These are phyloP conservation scores for Plenodomus lindquistii DNA, from an alignment of 2,329 filamentous ascomycete species.

Conservation along the genomic window DNA sequence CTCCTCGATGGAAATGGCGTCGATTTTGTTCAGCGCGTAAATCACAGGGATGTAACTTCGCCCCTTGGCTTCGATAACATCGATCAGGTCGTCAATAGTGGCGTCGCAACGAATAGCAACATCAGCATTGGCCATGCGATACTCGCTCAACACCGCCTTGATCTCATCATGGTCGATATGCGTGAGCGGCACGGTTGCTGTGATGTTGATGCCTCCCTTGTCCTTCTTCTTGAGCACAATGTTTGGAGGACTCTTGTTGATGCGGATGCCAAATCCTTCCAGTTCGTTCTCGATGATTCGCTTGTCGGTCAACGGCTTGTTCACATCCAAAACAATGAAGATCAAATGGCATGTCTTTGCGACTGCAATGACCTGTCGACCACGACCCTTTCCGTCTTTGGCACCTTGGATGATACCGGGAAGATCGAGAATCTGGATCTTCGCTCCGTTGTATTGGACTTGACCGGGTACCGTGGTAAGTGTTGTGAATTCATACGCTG, in stretches of 20 bases:
- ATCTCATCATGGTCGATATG: conserved; percentile 97
- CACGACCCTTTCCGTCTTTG: conserved; percentile 96
- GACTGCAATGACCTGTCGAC: conserved; percentile 97
- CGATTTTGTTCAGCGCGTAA: conserved; percentile 99
- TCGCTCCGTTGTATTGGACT: conserved; percentile 93
- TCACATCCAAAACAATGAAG: conserved; percentile 97
- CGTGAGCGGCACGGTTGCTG: conserved; percentile 86
- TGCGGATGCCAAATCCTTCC: conserved; percentile 95
- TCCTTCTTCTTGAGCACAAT: conserved; percentile 99
- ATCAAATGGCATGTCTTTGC: conserved; percentile 99
- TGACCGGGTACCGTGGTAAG: conserved; percentile 96
- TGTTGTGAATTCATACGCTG: conserved; percentile 98
- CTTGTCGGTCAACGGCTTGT: conserved; percentile 97
- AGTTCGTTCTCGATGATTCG: conserved; percentile 91
- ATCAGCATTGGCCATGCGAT: conserved; percentile 94
- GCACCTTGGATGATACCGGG: conserved; percentile 98
- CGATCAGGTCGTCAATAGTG: conserved; percentile 95
- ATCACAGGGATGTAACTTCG: conserved; percentile 98
- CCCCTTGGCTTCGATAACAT: conserved; percentile 90
- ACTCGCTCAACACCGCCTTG: conserved; percentile 96
- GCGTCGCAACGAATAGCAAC: conserved; percentile 98
- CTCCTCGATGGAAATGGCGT: conserved; percentile 96
- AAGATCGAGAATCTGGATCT: conserved; percentile 96
- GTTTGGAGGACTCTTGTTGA: conserved; percentile 96
- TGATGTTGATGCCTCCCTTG: conserved; percentile 94